A percentile compares a stretch with the other conserved stretches of the same genome.
Evolutionary conservation across 805 yeast genomes (phyloP).

Genomic region (Pichia californica): DNA sequence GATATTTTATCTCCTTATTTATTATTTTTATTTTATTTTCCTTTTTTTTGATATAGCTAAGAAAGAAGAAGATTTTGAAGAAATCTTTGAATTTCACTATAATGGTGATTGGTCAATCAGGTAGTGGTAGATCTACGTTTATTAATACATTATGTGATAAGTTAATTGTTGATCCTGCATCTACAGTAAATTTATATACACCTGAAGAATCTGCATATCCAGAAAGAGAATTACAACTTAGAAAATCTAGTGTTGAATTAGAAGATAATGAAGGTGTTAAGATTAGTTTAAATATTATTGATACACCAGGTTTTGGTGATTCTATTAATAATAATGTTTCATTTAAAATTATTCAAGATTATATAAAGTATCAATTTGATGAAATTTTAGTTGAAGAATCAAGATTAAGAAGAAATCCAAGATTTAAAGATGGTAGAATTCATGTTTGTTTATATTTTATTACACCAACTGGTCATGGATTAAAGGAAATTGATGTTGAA

Average conservation of each 20-base stretch:
- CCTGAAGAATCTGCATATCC: constrained; percentile 43
- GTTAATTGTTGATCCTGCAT: constrained; percentile 68
- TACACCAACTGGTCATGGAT: constrained; percentile 58
- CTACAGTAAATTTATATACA: constrained; percentile 34
- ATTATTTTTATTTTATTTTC: not conserved
- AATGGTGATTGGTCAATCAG: constrained; percentile 84
- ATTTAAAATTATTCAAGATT: constrained; percentile 68
- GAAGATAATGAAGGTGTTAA: constrained; percentile 84
- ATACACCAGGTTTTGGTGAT: constrained; percentile 81
- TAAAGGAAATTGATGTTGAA: constrained; percentile 65
- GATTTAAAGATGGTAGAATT: constrained; percentile 79
- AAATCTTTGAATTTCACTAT: constrained; percentile 80
- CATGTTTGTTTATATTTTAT: constrained; percentile 76
- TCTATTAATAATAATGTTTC: constrained; percentile 61
- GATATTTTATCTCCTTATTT: not conserved
- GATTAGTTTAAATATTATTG: constrained; percentile 68
- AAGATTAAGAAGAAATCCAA: constrained; percentile 75
- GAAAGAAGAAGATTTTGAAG: constrained; percentile 75
- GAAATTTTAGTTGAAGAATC: constrained; percentile 77
- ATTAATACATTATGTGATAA: constrained; percentile 89
- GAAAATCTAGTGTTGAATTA: constrained; percentile 77
- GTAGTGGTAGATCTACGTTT: constrained; percentile 87
- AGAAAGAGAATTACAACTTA: constrained; percentile 51
- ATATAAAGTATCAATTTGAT: constrained; percentile 75
- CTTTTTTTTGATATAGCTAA: constrained; percentile 25